These are phyloP conservation scores for Ustilago cynodontis DNA, from an alignment of 1,284 basidiomycete species.

Conservation along the genomic window DNA sequence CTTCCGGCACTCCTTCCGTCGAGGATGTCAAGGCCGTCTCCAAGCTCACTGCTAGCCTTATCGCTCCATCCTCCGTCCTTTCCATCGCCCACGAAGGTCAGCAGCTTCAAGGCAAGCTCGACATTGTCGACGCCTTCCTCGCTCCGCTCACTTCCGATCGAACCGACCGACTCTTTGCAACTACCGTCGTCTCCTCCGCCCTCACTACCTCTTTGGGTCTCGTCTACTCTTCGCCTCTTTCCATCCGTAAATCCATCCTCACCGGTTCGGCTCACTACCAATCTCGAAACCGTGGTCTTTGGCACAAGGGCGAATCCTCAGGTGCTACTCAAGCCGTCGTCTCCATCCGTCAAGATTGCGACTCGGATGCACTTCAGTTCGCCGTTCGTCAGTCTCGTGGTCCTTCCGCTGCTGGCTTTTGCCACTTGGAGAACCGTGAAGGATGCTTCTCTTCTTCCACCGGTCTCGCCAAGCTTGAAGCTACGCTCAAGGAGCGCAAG, in stretches of 20 bases:
- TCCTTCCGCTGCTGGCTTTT: constrained; percentile 76
- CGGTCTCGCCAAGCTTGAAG: constrained; percentile 86
- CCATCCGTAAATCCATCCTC: constrained; percentile 85
- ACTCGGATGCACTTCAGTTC: constrained; percentile 91
- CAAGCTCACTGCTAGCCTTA: constrained; percentile 48
- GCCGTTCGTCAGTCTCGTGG: constrained; percentile 87
- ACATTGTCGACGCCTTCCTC: constrained; percentile 62
- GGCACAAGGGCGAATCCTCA: constrained; percentile 96
- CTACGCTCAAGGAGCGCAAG: constrained; percentile 81
- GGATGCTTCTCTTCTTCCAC: constrained; percentile 81
- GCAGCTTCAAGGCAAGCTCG: constrained; percentile 49
- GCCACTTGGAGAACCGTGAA: constrained; percentile 80
- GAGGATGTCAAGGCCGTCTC: constrained; percentile 50
- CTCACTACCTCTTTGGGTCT: constrained; percentile 82
- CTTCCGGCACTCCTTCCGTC: constrained; percentile 33
- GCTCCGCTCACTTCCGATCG: constrained; percentile 85
- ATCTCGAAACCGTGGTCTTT: constrained; percentile 88
- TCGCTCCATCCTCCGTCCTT: constrained; percentile 58
- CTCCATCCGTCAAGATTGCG: constrained; percentile 88
- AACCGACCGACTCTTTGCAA: constrained; percentile 90
- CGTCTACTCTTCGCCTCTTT: constrained; percentile 94
- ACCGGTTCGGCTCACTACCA: constrained; percentile 95
- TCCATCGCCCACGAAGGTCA: constrained; percentile 25
- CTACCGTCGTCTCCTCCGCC: constrained; percentile 78
- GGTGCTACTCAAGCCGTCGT: constrained; percentile 92